phyloP scores from a whole-genome alignment of 768 basidiomycete genomes.

The Suillus ampliporus region DNA sequence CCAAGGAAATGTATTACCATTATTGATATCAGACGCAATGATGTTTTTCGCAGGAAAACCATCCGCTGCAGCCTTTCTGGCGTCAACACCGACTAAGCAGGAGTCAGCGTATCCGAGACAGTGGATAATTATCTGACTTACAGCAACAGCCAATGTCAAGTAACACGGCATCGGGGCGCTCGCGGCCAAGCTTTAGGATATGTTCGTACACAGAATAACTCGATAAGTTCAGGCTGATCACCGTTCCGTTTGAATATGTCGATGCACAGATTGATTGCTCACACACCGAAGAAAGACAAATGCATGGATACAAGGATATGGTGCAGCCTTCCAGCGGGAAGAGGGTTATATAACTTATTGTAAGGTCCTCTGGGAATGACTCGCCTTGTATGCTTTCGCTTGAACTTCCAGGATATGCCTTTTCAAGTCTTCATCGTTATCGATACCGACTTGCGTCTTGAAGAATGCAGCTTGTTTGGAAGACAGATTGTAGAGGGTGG shows the following conservation, averaged over 20 bases:
- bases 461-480: slow-evolving; percentile 24
- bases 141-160: slow-evolving; percentile 54
- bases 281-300: slow-evolving; percentile 27
- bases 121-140: slow-evolving; percentile 26
- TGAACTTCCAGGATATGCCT: slow-evolving; percentile 33
- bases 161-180: slow-evolving; percentile 42
- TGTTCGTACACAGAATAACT: neutral
- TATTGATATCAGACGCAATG: slow-evolving; percentile 44
- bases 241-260: neutral
- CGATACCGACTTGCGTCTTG: slow-evolving; percentile 29
- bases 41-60: slow-evolving; percentile 48
- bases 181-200: slow-evolving; percentile 24
- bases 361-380: neutral
- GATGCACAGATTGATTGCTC: neutral
- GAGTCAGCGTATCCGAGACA: neutral
- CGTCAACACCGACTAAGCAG: slow-evolving; percentile 35
- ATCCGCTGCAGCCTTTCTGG: slow-evolving; percentile 46
- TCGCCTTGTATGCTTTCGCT: slow-evolving; percentile 32
- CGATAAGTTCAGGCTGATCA: neutral
- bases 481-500: slow-evolving; percentile 6
- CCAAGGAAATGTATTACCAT: slow-evolving; percentile 30
- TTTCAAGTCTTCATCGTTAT: slow-evolving; percentile 31
- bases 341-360: neutral
- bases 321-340: neutral
- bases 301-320: slow-evolving; percentile 33